Evolutionary conservation across 2,329 filamentous ascomycete genomes (phyloP), one percentile per base, ranked within the genome.

Genomic region (Botrytis porri): DNA sequence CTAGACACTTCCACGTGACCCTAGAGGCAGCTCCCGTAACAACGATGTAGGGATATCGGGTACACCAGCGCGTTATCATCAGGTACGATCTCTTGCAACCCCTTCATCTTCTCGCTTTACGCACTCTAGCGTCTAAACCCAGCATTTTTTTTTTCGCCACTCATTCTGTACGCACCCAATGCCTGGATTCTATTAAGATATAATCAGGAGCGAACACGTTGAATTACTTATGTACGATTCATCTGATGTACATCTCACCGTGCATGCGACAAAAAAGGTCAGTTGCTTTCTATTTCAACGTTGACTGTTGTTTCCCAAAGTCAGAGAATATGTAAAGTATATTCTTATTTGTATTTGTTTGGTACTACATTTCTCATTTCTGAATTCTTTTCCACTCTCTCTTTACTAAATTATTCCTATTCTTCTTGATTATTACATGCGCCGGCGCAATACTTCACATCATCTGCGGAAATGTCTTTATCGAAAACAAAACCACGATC

Each of bases 21-120:
- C n/a, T n/a, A n/a, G n/a, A n/a, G n/a, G n/a, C n/a, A n/a, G n/a
- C n/a, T n/a, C n/a, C n/a, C n/a, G n/a, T n/a, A n/a, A n/a, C n/a
- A n/a, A n/a, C n/a, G n/a, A n/a, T n/a, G n/a, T n/a, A n/a, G n/a
- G n/a, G n/a, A n/a, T n/a, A n/a, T n/a, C n/a, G n/a, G n/a, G n/a
- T n/a, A n/a, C n/a, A n/a, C n/a, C n/a, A n/a, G n/a, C 64, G 64
- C 35, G 64, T 67, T 48, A 57, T 41, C 25, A 54, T 67, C 45
- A 41, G 60, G 60, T 62, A 41, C 60, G 22, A 41, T 41, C 60
- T 61, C 32, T 18, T 6, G 35, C 35, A 37, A 5, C 32, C 43
- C 35, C 64, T 67, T 67, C 65, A 67, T 41, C 16, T 32, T 25
- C 65, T 41, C 35, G 35, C 20, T 22, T 67, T 18, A 9, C 45